These are phyloP conservation scores for Wickerhamomyces sp. DNA, from an alignment of 1,139 yeast species.

Conservation along the genomic window DNA sequence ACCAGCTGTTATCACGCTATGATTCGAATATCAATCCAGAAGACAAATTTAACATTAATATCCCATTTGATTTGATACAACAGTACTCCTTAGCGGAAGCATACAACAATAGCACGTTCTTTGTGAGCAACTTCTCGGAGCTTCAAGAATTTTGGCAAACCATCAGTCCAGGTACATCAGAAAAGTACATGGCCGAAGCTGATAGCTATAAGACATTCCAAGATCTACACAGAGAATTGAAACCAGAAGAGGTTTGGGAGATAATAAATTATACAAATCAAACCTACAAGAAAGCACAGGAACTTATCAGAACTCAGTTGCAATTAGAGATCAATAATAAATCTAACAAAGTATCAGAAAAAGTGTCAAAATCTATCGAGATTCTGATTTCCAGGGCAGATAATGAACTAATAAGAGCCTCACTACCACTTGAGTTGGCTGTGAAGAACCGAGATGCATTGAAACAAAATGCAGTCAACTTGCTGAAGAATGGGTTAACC, in stretches of 20 bases:
- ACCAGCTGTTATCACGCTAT: slow-evolving; percentile 25
- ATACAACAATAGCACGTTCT: slow-evolving; percentile 8
- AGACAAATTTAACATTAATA: slow-evolving; percentile 5
- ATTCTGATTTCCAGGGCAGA: slow-evolving; percentile 43
- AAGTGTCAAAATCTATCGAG: slow-evolving; percentile 37
- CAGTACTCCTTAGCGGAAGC: slow-evolving; percentile 10
- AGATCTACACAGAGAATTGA: slow-evolving; percentile 25
- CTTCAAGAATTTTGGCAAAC: slow-evolving; percentile 17
- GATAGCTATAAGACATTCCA: slow-evolving; percentile 37
- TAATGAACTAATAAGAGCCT: slow-evolving; percentile 39
- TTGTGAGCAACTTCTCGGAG: slow-evolving; percentile 17
- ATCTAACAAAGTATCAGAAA: slow-evolving; percentile 34
- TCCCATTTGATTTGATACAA: slow-evolving; percentile 7
- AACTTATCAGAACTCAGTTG: slow-evolving; percentile 22
- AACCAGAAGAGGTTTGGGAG: slow-evolving; percentile 31
- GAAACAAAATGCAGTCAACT: slow-evolving; percentile 33
- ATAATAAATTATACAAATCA: slow-evolving; percentile 30
- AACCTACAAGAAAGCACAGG: slow-evolving; percentile 38
- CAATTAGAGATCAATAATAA: slow-evolving; percentile 20
- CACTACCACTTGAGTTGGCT: slow-evolving; percentile 15
- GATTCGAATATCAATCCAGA: slow-evolving; percentile 22
- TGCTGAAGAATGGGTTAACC: slow-evolving; percentile 41
- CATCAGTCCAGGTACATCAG: slow-evolving; percentile 23
- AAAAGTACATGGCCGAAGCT: slow-evolving; percentile 36
- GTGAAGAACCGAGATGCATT: slow-evolving; percentile 27